These are phyloP conservation scores for Iris pallida DNA, from an alignment of 116 monocot genomes.

Conservation along the genomic window DNA sequence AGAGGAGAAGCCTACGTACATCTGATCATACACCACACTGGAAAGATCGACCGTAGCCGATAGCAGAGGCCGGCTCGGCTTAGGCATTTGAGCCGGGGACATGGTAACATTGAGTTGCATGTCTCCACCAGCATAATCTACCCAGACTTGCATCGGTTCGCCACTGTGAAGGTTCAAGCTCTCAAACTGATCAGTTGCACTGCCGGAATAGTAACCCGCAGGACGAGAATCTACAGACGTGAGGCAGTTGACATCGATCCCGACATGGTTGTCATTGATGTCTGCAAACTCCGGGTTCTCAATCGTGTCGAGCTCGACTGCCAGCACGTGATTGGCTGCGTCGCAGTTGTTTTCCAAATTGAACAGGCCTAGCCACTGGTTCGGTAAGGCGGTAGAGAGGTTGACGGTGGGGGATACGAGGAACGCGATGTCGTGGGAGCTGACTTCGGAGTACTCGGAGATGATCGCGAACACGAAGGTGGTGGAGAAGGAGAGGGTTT, in stretches of 20 bases:
- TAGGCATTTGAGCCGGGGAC: not conserved
- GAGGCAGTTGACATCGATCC: slow-evolving; percentile 6
- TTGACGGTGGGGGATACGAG: slow-evolving; percentile 1
- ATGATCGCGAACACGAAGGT: slow-evolving; percentile 8
- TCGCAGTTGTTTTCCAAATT: slow-evolving; percentile 1
- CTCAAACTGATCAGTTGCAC: not conserved
- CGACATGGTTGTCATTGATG: slow-evolving; percentile 13
- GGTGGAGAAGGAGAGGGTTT: slow-evolving; percentile 11
- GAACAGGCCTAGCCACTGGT: slow-evolving; percentile 9
- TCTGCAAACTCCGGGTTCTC: not conserved
- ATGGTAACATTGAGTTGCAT: slow-evolving; percentile 10
- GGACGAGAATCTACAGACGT: not conserved
- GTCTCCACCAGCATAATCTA: not conserved
- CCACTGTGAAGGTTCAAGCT: slow-evolving; percentile 10
- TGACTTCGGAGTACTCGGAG: not conserved
- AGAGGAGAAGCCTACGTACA: slow-evolving; percentile 12
- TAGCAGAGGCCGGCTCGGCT: not conserved
- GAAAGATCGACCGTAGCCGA: not conserved
- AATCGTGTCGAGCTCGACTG: slow-evolving; percentile 7
- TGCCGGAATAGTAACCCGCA: not conserved
- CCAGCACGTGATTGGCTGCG: slow-evolving; percentile 1
- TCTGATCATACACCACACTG: not conserved
- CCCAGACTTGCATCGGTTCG: slow-evolving; percentile 11
- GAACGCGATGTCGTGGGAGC: slow-evolving; percentile 9
- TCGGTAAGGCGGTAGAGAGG: not conserved